A percentile compares a stretch with the other conserved stretches of the same genome.
Evolutionary conservation across 768 basidiomycete genomes (phyloP).

Genomic region (Agaricus subrufescens): DNA sequence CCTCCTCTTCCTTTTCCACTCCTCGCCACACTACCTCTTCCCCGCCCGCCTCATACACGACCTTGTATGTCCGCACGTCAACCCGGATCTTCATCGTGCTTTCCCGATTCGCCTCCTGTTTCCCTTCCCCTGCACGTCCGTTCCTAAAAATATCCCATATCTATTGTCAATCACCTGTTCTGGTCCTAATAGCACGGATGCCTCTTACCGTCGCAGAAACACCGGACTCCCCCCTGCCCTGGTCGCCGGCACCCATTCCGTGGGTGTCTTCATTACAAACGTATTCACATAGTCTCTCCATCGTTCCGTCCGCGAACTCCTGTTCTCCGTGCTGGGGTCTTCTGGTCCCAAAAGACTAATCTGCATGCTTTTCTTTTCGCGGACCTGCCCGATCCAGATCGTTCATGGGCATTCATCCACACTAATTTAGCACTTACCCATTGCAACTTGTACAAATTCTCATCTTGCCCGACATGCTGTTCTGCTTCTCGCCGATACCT

Average conservation of each 20-base stretch:
- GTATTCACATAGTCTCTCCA: slow-evolving; percentile 76
- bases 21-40: slow-evolving; percentile 51
- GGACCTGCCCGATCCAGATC: slow-evolving; percentile 38
- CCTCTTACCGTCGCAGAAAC: slow-evolving; percentile 57
- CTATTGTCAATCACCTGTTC: slow-evolving; percentile 16
- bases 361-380: slow-evolving; percentile 47
- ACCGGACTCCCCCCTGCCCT: slow-evolving; percentile 31
- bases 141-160: slow-evolving; percentile 47
- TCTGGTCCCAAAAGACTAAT: slow-evolving; percentile 56
- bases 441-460: slow-evolving; percentile 73
- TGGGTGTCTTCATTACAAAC: slow-evolving; percentile 65
- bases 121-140: slow-evolving; percentile 35
- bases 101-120: slow-evolving; percentile 33
- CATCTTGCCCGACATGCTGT: slow-evolving; percentile 66
- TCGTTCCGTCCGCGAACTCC: slow-evolving; percentile 23
- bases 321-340: slow-evolving; percentile 37
- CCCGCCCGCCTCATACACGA: slow-evolving; percentile 62
- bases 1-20: slow-evolving; percentile 29
- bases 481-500: slow-evolving; percentile 80
- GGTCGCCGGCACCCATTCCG: slow-evolving; percentile 59
- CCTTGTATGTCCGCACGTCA: slow-evolving; percentile 55
- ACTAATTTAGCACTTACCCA: slow-evolving; percentile 53
- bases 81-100: slow-evolving; percentile 50
- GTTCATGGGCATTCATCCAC: slow-evolving; percentile 11
- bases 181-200: slow-evolving; percentile 17